Evolutionary conservation across 2,329 filamentous ascomycete species (phyloP), one percentile per base, ranked within the genome.

Genomic region (Aspergillus proliferans): DNA sequence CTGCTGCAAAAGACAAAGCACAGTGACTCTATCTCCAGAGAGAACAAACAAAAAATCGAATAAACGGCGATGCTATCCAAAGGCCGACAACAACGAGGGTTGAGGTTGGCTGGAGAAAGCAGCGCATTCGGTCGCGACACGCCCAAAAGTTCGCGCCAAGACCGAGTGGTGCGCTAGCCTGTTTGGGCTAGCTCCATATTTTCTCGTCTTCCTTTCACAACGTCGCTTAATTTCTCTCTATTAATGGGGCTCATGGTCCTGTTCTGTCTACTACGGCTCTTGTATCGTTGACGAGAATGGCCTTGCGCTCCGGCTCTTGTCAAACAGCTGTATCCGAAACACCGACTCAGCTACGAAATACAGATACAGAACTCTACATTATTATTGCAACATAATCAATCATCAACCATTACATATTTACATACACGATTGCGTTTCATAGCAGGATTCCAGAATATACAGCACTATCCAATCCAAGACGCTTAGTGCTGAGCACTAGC

Each of bases 141-240:
- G 59, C 57, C 60, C 59, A 62, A 65, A 65, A 65, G 63, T 61
- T 67, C 64, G 61, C 62, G 64, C 62, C 63, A 66, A 66, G 64
- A 59, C 24, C 30, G 12, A 21, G 15, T 28, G 42, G 15, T 12
- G 48, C 55, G 48, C 61, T 63, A 63, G 42, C 52, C 49, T 0
- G 5, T 41, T 55, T 43, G 1, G 52, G 47, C 47, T 55, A 57
- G 50, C 19, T 38, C 26, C 7, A 21, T 43, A 15, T 30, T 3
- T 18, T 43, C 14, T 3, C 6, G 19, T n/a, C 34, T 15, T 36
- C 33, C 9, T 41, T 41, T 41, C 14, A 41, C 21, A 21, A 12
- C n/a, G 4, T 12, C 12, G 5, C 19, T 19, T 15, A 8, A 9
- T 43, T 14, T 43, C 24, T 24, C 40, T 26, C 24, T 30, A 12